phyloP scores from a whole-genome alignment of 805 yeast genomes.

The Pichia kluyveri region DNA sequence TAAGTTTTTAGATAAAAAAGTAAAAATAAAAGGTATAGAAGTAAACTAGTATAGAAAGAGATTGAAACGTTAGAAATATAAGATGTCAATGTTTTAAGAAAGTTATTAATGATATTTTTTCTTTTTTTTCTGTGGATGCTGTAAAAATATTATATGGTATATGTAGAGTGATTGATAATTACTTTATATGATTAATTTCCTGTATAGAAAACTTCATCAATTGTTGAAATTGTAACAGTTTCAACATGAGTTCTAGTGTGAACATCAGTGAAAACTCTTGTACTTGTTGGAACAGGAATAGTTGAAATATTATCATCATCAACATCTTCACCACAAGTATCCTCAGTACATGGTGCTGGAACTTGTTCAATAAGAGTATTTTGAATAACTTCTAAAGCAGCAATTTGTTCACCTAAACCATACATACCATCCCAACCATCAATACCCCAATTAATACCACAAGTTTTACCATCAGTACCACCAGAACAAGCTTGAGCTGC shows the following conservation, averaged over 20 bases:
- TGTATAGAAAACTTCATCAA: background rate
- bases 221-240: constrained; percentile 2
- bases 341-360: constrained; percentile 5
- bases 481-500: constrained; percentile 72
- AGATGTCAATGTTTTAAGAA: too few relatives aligned
- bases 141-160: too few relatives aligned
- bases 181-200: background rate
- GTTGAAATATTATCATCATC: constrained; percentile 1
- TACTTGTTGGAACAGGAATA: constrained; percentile 3
- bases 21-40: too few relatives aligned
- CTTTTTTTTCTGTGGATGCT: too few relatives aligned
- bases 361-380: constrained; percentile 36
- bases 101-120: too few relatives aligned
- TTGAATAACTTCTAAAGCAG: constrained; percentile 58
- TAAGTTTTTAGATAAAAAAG: too few relatives aligned
- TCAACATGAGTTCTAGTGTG: constrained; percentile 1
- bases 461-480: constrained; percentile 66
- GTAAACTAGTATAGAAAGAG: too few relatives aligned
- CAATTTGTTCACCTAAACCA: constrained; percentile 76
- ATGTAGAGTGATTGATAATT: too few relatives aligned
- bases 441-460: constrained; percentile 60
- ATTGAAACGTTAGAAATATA: too few relatives aligned
- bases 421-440: constrained; percentile 54
- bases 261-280: constrained; percentile 1
- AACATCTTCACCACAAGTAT: constrained; percentile 5